Evolutionary conservation across 306 rosid species (phyloP).

Genomic region (Cicer bijugum): DNA sequence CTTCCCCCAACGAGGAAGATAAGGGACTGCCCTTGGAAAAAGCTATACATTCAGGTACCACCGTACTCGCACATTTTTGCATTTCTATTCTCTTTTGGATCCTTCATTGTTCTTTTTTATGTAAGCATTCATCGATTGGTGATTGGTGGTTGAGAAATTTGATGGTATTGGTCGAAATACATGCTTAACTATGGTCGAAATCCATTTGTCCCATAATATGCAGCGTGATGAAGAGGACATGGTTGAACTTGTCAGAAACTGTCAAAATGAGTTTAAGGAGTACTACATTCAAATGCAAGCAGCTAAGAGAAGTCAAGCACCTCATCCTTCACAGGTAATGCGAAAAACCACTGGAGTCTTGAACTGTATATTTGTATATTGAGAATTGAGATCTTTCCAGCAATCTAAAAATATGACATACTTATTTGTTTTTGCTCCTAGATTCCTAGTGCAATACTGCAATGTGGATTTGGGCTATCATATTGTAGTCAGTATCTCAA

Average conservation of each 20-base stretch:
- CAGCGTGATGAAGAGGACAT: conserved; percentile 96
- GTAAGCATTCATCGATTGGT: conserved; percentile 14
- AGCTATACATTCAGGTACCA: conserved; percentile 72
- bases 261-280: conserved; percentile 84
- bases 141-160: conserved; percentile 23
- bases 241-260: conserved; percentile 75
- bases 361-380: conserved; percentile 25
- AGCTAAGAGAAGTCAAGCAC: conserved; percentile 90
- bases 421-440: conserved; percentile 31
- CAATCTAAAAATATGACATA: conserved; percentile 17
- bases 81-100: not conserved
- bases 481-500: conserved; percentile 13
- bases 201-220: conserved; percentile 37
- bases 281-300: conserved; percentile 98
- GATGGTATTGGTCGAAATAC: conserved; percentile 23
- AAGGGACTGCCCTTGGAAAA: conserved; percentile 87
- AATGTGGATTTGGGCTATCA: conserved; percentile 17
- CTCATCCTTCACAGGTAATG: conserved; percentile 88
- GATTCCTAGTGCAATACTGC: conserved; percentile 7
- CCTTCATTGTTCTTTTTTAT: not conserved
- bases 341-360: conserved; percentile 6
- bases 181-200: not conserved
- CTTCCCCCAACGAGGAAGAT: conserved; percentile 68
- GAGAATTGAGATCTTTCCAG: conserved; percentile 33
- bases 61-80: conserved; percentile 6